Evolutionary conservation across 1,139 yeast genomes (phyloP).

Genomic region (Diutina sp.): DNA sequence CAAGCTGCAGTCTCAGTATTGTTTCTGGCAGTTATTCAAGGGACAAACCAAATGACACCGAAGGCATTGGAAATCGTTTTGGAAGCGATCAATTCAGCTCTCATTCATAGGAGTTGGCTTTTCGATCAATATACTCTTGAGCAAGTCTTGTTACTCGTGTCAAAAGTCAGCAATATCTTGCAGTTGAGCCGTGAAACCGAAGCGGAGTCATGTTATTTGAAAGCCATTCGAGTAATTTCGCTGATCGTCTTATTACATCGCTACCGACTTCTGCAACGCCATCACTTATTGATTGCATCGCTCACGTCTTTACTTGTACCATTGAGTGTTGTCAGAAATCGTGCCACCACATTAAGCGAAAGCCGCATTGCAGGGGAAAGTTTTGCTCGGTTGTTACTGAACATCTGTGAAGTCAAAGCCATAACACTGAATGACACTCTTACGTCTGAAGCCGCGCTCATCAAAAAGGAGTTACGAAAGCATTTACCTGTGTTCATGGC

Average conservation of each 20-base stretch:
- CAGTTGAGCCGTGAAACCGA: slow-evolving; percentile 2
- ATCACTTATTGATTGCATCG: slow-evolving; percentile 46
- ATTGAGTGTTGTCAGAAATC: slow-evolving; percentile 16
- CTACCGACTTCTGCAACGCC: slow-evolving; percentile 55
- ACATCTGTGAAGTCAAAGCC: slow-evolving; percentile 49
- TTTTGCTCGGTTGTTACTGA: slow-evolving; percentile 42
- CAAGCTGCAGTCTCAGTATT: background rate
- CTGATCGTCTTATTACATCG: slow-evolving; percentile 55
- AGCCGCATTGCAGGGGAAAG: background rate
- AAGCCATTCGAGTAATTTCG: slow-evolving; percentile 35
- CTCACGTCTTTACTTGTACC: slow-evolving; percentile 37
- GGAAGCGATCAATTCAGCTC: slow-evolving; percentile 8
- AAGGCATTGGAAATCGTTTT: slow-evolving; percentile 4
- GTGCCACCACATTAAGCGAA: slow-evolving; percentile 27
- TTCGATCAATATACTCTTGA: slow-evolving; percentile 64
- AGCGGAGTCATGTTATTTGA: slow-evolving; percentile 13
- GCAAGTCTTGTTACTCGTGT: slow-evolving; percentile 20
- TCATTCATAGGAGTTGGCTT: slow-evolving; percentile 28
- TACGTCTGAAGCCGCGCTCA: slow-evolving; percentile 41
- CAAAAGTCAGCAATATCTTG: slow-evolving; percentile 8
- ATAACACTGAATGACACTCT: slow-evolving; percentile 15
- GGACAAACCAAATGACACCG: background rate
- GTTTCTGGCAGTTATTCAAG: background rate
- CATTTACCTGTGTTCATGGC: slow-evolving; percentile 51
- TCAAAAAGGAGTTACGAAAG: slow-evolving; percentile 49